A percentile compares a stretch with the other conserved stretches of the same genome.
Conservation (phyloP, 352 stramenopile genomes). For the Globisporangium megalacanthum region DNA sequence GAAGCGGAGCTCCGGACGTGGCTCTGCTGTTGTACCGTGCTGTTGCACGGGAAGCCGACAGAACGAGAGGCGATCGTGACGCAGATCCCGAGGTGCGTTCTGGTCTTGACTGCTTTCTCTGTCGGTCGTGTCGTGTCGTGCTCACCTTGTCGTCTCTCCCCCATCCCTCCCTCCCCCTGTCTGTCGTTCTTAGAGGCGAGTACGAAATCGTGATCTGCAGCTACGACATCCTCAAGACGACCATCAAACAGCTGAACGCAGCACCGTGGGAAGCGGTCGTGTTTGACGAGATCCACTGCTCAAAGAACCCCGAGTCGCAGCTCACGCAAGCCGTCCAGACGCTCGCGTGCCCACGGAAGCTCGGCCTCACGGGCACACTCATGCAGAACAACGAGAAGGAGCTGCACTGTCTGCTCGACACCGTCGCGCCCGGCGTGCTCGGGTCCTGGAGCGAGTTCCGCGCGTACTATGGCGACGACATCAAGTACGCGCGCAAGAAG, state of each 20-base stretch:
- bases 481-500: conserved; percentile 81
- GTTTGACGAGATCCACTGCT: conserved; percentile 98
- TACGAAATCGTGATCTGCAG: conserved; percentile 81
- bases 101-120: conserved; percentile 13
- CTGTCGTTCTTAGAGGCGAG: conserved; percentile 29
- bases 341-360: conserved; percentile 50
- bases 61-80: conserved; percentile 56
- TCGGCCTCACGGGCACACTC: conserved; percentile 87
- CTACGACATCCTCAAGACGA: conserved; percentile 90
- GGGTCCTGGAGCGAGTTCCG: conserved; percentile 64
- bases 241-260: conserved; percentile 72
- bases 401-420: conserved; percentile 71
- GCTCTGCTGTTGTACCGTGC: conserved; percentile 66
- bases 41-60: conserved; percentile 52
- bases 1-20: conserved; percentile 97
- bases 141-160: neutral
- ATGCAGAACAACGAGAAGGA: conserved; percentile 88
- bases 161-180: neutral
- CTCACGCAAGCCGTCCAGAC: conserved; percentile 77
- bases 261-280: conserved; percentile 91
- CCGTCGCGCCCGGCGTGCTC: conserved; percentile 58
- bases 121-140: neutral
- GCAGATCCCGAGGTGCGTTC: conserved; percentile 82
- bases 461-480: conserved; percentile 75
- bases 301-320: conserved; percentile 97